Percentiles rank a stretch among this genome's conserved stretches.
Conservation (phyloP, 192 early-diverging fungal species). For the Paraglomus occultum region DNA sequence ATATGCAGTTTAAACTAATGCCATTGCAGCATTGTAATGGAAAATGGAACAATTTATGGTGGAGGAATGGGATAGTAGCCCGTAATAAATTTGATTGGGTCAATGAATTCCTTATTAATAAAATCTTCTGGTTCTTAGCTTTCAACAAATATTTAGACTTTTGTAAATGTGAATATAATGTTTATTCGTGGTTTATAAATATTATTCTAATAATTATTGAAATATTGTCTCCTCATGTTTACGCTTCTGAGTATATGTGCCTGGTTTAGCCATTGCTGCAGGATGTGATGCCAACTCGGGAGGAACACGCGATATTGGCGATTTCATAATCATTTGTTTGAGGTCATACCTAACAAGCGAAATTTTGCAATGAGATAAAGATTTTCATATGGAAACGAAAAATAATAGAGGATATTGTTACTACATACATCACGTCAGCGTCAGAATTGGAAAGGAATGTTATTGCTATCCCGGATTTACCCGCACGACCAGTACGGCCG, state of each 20-base stretch:
- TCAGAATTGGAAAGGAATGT: slow-evolving; percentile 84
- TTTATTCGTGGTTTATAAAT: too few species aligned
- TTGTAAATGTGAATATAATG: too few species aligned
- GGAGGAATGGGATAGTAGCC: too few species aligned
- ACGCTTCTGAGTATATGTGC: slow-evolving; percentile 55
- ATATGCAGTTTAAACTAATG: too few species aligned
- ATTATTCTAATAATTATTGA: slow-evolving; percentile 32
- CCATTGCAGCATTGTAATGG: too few species aligned
- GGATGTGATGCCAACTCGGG: slow-evolving; percentile 83
- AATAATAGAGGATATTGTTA: slow-evolving; percentile 37
- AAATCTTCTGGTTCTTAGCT: too few species aligned
- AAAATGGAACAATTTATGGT: too few species aligned
- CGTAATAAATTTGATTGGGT: too few species aligned
- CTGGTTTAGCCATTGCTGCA: slow-evolving; percentile 78
- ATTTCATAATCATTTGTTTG: slow-evolving; percentile 72
- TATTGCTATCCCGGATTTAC: slow-evolving; percentile 83
- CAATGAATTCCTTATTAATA: too few species aligned
- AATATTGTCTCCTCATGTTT: slow-evolving; percentile 51
- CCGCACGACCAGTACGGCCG: slow-evolving; percentile 98
- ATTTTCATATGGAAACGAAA: slow-evolving; percentile 34
- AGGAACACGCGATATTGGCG: slow-evolving; percentile 73
- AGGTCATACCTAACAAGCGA: slow-evolving; percentile 55
- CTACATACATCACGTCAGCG: slow-evolving; percentile 83
- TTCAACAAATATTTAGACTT: too few species aligned
- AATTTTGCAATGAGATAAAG: not conserved